Conservation (phyloP, 352 stramenopile species). For the Globisporangium paddicum region DNA sequence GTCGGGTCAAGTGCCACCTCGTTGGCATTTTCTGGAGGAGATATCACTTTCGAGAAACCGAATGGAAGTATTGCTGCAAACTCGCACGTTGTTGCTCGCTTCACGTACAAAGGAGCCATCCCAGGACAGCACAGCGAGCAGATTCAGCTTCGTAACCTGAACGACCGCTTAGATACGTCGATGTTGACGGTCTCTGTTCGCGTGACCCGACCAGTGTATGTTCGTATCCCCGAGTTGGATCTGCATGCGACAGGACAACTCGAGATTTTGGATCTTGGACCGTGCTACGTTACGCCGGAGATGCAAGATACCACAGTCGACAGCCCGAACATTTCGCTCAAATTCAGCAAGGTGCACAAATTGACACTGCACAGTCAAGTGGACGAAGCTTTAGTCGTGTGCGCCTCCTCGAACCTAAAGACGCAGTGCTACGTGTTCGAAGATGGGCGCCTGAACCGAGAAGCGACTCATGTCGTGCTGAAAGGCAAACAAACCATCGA, state of each 20-base stretch:
- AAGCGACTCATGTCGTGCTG: slow-evolving; percentile 72
- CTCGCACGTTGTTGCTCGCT: slow-evolving; percentile 43
- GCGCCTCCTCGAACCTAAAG: slow-evolving; percentile 83
- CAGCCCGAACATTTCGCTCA: slow-evolving; percentile 63
- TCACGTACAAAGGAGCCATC: slow-evolving; percentile 58
- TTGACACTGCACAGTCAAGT: slow-evolving; percentile 82
- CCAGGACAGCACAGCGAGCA: slow-evolving; percentile 75
- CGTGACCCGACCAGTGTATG: slow-evolving; percentile 77
- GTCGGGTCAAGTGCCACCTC: slow-evolving; percentile 16
- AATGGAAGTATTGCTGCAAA: slow-evolving; percentile 63
- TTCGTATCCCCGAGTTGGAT: slow-evolving; percentile 80
- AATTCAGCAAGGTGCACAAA: slow-evolving; percentile 88
- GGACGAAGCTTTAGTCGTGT: slow-evolving; percentile 61
- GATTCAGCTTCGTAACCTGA: slow-evolving; percentile 81
- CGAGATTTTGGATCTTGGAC: slow-evolving; percentile 67
- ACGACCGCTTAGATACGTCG: slow-evolving; percentile 71
- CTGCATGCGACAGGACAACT: slow-evolving; percentile 67
- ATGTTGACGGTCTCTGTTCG: slow-evolving; percentile 57
- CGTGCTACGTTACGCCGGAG: slow-evolving; percentile 81
- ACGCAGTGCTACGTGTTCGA: slow-evolving; percentile 89
- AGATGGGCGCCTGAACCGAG: slow-evolving; percentile 57
- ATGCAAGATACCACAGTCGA: slow-evolving; percentile 79
- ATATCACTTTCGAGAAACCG: slow-evolving; percentile 68
- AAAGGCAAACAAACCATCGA: slow-evolving; percentile 60
- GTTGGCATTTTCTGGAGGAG: slow-evolving; percentile 28